phyloP scores from a whole-genome alignment of 257 asterid genomes.

The Anisodus acutangulus region DNA sequence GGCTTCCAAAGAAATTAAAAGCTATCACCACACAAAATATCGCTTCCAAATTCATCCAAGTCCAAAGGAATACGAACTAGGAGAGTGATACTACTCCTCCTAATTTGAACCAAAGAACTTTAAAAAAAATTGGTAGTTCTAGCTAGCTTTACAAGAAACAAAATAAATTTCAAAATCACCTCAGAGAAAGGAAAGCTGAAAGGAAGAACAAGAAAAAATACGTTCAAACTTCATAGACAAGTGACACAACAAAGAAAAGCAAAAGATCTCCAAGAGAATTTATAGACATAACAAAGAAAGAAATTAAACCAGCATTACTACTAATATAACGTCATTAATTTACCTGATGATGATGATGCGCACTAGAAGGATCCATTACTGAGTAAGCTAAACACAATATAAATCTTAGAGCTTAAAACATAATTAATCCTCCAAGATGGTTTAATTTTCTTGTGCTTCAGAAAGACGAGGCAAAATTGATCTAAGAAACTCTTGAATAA shows the following conservation, averaged over 20 bases:
- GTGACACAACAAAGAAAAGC: not conserved
- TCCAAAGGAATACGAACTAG: not conserved
- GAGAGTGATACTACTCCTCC: not conserved
- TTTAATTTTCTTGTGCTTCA: not conserved
- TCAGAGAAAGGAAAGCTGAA: not conserved
- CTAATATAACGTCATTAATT: not conserved
- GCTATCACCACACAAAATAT: not conserved
- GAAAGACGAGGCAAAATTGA: not conserved
- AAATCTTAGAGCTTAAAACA: not conserved
- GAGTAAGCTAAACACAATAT: not conserved
- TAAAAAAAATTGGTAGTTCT: not conserved
- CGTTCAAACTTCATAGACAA: not conserved
- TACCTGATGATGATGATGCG: slow-evolving; percentile 69
- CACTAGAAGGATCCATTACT: slow-evolving; percentile 72
- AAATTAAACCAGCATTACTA: not conserved
- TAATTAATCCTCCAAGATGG: not conserved
- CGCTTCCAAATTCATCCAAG: not conserved
- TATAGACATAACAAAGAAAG: not conserved
- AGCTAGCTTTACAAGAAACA: not conserved
- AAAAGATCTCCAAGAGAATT: not conserved
- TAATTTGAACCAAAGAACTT: not conserved
- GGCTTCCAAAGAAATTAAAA: not conserved
- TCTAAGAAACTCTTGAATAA: too few species aligned
- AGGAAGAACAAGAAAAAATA: not conserved
- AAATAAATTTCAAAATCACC: not conserved